A percentile compares a stretch with the other conserved stretches of the same genome.
These are phyloP conservation scores for Closterium sp. DNA, from an alignment of 139 green algal species.

Conservation along the genomic window DNA sequence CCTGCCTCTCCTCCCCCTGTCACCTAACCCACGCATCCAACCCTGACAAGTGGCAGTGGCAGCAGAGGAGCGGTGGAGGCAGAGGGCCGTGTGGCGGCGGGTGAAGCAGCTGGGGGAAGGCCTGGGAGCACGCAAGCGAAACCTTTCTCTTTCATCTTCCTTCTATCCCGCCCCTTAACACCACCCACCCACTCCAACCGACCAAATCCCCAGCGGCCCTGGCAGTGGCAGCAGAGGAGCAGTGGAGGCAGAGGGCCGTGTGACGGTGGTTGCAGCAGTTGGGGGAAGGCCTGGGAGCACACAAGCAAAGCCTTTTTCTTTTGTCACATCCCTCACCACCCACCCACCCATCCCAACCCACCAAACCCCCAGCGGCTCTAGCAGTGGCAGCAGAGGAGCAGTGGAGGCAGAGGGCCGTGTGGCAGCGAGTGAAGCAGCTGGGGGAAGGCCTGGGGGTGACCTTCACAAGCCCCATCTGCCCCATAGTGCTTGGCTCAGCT, in stretches of 20 bases:
- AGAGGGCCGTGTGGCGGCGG: background rate
- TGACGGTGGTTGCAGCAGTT: background rate
- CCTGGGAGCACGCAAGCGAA: no score
- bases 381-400: constrained; percentile 1
- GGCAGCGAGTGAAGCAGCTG: constrained; percentile 5
- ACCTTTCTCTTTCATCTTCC: background rate
- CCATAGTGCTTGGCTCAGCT: constrained; percentile 80
- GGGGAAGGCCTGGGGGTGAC: background rate
- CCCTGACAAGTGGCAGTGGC: constrained; percentile 22
- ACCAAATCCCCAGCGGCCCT: constrained; percentile 5
- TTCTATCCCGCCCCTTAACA: background rate
- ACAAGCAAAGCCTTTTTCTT: no score
- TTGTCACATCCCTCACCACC: no score
- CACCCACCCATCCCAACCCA: background rate
- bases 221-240: constrained; percentile 3
- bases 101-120: background rate
- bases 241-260: constrained; percentile 8
- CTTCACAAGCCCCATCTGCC: constrained; percentile 69
- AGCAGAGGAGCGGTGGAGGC: constrained; percentile 12
- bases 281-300: background rate
- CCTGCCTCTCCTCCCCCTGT: no score
- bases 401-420: constrained; percentile 18
- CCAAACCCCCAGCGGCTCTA: constrained; percentile 16
- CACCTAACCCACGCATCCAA: background rate
- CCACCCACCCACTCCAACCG: background rate